Evolutionary conservation across 768 basidiomycete species (phyloP).

Genomic region (Baorangia bicolor): DNA sequence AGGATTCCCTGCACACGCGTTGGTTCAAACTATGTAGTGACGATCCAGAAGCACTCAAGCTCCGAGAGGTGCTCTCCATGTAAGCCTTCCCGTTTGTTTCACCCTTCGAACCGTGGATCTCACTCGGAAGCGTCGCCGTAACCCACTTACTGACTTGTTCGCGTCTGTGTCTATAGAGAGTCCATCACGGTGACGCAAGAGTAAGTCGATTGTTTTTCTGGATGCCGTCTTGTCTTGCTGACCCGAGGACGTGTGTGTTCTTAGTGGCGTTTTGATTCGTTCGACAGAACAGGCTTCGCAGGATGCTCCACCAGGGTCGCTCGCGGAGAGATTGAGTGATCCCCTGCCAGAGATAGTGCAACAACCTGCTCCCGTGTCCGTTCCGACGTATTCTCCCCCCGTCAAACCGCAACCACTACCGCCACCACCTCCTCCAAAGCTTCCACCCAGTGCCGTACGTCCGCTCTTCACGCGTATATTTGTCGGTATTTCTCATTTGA

Average conservation of each 20-base stretch:
- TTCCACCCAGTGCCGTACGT: conserved; percentile 15
- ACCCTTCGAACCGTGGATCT: background rate
- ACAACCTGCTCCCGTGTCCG: background rate
- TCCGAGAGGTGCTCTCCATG: conserved; percentile 31
- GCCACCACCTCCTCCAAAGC: background rate
- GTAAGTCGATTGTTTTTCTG: conserved; percentile 13
- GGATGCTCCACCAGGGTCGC: background rate
- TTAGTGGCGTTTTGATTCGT: conserved; percentile 15
- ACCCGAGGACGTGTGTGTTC: background rate
- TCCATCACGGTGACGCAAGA: conserved; percentile 26
- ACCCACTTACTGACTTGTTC: no score
- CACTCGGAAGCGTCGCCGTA: no score
- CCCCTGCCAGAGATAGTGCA: background rate
- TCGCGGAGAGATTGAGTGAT: background rate
- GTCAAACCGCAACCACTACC: background rate
- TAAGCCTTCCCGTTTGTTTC: conserved; percentile 6
- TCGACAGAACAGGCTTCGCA: conserved; percentile 4
- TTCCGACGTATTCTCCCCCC: background rate
- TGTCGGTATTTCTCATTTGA: background rate
- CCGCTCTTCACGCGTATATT: background rate
- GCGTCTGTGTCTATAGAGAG: conserved; percentile 5
- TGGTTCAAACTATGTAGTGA: conserved; percentile 26
- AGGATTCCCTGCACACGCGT: conserved; percentile 26
- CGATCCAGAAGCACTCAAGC: conserved; percentile 22
- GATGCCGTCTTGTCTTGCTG: conserved; percentile 2